phyloP scores from a whole-genome alignment of 2,329 filamentous ascomycete species.

The Aspergillus glaucus region DNA sequence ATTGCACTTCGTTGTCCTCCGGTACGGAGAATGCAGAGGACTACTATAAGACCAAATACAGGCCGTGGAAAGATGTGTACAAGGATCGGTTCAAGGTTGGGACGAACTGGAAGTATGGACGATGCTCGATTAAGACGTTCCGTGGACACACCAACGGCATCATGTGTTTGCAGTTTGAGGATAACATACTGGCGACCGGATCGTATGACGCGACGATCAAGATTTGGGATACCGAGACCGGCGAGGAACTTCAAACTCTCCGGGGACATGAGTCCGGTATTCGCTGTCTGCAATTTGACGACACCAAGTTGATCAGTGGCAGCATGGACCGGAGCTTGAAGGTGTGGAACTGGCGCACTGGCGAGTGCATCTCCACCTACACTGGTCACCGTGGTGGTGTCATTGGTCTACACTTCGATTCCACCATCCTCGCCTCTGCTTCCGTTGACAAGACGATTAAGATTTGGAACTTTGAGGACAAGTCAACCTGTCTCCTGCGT shows the following conservation, averaged over 20 bases:
- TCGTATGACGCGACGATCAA: constrained; percentile 94
- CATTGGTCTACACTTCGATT: constrained; percentile 80
- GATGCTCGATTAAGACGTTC: constrained; percentile 77
- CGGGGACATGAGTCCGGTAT: constrained; percentile 76
- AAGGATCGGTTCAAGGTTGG: constrained; percentile 92
- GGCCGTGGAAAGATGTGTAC: constrained; percentile 97
- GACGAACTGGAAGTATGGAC: constrained; percentile 94
- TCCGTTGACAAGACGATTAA: constrained; percentile 86
- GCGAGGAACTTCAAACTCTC: constrained; percentile 78
- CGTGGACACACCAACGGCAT: constrained; percentile 84
- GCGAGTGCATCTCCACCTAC: constrained; percentile 75
- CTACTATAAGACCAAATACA: constrained; percentile 46
- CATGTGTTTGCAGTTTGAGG: constrained; percentile 73
- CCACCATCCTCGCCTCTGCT: constrained; percentile 76
- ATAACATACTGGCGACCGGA: constrained; percentile 84
- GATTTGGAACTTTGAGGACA: constrained; percentile 85
- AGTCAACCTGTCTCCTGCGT: constrained; percentile 69
- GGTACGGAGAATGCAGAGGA: constrained; percentile 34
- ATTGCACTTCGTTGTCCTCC: constrained; percentile 21
- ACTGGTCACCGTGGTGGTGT: constrained; percentile 74
- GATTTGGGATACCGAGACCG: constrained; percentile 90
- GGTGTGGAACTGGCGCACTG: constrained; percentile 95
- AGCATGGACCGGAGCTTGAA: constrained; percentile 82
- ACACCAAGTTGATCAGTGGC: constrained; percentile 83
- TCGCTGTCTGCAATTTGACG: constrained; percentile 85